Conservation (phyloP, 176 grass and related monocot species). For the Oryza australiensis region DNA sequence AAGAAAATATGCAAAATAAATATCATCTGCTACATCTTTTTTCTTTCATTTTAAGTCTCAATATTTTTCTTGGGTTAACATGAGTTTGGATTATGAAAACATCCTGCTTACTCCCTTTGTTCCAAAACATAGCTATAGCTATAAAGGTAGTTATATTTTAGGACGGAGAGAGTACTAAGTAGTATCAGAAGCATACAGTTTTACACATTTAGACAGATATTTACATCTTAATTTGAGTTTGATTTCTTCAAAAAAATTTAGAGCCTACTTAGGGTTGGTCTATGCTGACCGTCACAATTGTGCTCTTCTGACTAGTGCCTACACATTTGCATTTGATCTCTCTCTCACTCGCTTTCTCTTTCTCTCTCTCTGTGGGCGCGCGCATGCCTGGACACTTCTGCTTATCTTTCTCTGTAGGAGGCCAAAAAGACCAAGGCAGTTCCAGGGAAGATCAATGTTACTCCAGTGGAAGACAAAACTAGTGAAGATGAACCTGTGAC, state of each 20-base stretch:
- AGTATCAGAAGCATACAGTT: neutral
- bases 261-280: neutral
- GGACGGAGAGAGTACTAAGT: neutral
- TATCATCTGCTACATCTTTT: neutral
- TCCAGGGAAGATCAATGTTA: slow-evolving; percentile 67
- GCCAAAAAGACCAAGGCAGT: slow-evolving; percentile 71
- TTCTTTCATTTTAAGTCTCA: neutral
- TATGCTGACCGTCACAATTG: neutral
- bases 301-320: neutral
- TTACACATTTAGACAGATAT: too few relatives aligned
- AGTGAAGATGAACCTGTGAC: slow-evolving; percentile 70
- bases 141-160: too few relatives aligned
- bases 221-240: neutral
- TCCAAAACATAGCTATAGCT: too few relatives aligned
- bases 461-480: slow-evolving; percentile 72
- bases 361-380: too few relatives aligned
- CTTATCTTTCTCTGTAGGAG: slow-evolving; percentile 50
- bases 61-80: neutral
- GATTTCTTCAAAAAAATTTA: neutral
- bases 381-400: neutral
- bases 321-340: neutral
- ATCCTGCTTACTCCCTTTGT: neutral
- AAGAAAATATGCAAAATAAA: neutral
- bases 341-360: too few relatives aligned
- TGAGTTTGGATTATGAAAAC: neutral